Evolutionary conservation across 2,329 filamentous ascomycete genomes (phyloP).

Genomic region (Epichloe sylvatica): DNA sequence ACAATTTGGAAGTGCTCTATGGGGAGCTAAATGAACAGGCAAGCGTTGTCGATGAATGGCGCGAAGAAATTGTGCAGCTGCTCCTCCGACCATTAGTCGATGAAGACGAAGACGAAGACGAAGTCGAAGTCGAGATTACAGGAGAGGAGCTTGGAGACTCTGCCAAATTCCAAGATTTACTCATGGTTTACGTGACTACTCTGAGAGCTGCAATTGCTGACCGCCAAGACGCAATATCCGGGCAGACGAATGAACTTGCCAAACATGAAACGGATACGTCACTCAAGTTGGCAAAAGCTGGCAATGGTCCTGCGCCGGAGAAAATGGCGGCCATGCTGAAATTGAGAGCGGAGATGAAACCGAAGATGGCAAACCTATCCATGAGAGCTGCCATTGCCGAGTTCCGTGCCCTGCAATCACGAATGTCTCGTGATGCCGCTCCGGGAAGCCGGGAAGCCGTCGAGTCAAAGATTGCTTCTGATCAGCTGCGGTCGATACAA

Average conservation of each 20-base stretch:
- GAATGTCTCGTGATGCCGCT: constrained; percentile 16
- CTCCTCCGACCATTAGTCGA: constrained; percentile 68
- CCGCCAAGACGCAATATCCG: constrained; percentile 61
- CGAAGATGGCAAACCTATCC: constrained; percentile 41
- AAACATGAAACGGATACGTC: constrained; percentile 57
- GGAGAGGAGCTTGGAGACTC: constrained; percentile 86
- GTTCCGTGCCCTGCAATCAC: constrained; percentile 48
- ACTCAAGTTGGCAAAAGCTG: constrained; percentile 43
- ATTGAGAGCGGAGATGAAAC: constrained; percentile 33
- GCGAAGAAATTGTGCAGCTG: constrained; percentile 56
- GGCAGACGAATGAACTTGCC: constrained; percentile 61
- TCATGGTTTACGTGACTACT: constrained; percentile 73
- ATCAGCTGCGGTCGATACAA: constrained; percentile 48
- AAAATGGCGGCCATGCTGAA: constrained; percentile 39
- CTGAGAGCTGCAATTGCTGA: constrained; percentile 66
- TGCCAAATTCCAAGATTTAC: constrained; percentile 73
- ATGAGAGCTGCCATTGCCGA: constrained; percentile 57
- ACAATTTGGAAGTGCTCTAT: constrained; percentile 52
- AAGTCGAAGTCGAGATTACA: constrained; percentile 62
- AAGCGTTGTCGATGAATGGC: constrained; percentile 57
- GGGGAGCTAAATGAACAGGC: constrained; percentile 59
- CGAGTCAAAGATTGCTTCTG: constrained; percentile 52
- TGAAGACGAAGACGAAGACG: constrained; percentile 59
- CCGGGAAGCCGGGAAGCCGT: constrained; percentile 40
- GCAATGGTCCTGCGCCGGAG: constrained; percentile 58